These are phyloP conservation scores for Penicillium egyptiacum DNA, from an alignment of 495 filamentous ascomycete genomes.

Conservation along the genomic window DNA sequence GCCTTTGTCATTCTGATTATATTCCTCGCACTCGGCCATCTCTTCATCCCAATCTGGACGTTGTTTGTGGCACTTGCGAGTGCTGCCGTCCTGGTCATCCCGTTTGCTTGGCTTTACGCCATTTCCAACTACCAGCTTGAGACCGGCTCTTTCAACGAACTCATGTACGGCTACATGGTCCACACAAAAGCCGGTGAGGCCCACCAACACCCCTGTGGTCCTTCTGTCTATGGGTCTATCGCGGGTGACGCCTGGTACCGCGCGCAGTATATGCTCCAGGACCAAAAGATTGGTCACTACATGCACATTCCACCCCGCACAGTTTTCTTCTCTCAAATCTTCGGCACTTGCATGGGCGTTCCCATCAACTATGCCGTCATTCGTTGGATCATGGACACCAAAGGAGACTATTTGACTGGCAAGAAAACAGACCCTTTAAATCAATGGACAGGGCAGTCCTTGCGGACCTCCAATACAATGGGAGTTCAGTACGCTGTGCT, in stretches of 20 bases:
- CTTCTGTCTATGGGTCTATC: constrained; percentile 53
- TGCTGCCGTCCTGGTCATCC: constrained; percentile 51
- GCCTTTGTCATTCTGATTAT: constrained; percentile 50
- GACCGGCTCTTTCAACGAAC: constrained; percentile 55
- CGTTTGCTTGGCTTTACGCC: constrained; percentile 56
- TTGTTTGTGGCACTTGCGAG: constrained; percentile 53
- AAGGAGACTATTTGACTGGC: constrained; percentile 54
- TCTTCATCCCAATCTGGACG: constrained; percentile 59
- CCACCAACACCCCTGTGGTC: constrained; percentile 53
- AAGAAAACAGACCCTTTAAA: constrained; percentile 49
- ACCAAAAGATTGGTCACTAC: constrained; percentile 51
- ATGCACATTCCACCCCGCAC: constrained; percentile 47
- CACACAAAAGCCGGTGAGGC: constrained; percentile 40
- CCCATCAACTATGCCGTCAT: constrained; percentile 48
- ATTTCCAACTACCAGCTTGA: constrained; percentile 56
- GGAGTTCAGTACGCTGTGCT: constrained; percentile 57
- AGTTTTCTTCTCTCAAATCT: constrained; percentile 45
- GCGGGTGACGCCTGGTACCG: constrained; percentile 54
- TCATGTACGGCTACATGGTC: constrained; percentile 59
- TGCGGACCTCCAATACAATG: constrained; percentile 47
- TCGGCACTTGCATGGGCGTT: constrained; percentile 44
- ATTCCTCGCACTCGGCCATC: constrained; percentile 43
- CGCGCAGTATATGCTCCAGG: constrained; percentile 51
- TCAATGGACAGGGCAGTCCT: constrained; percentile 56
- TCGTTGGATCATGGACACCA: constrained; percentile 48